Conservation (phyloP, 2,329 filamentous ascomycete genomes). For the Ampelomyces quisqualis region DNA sequence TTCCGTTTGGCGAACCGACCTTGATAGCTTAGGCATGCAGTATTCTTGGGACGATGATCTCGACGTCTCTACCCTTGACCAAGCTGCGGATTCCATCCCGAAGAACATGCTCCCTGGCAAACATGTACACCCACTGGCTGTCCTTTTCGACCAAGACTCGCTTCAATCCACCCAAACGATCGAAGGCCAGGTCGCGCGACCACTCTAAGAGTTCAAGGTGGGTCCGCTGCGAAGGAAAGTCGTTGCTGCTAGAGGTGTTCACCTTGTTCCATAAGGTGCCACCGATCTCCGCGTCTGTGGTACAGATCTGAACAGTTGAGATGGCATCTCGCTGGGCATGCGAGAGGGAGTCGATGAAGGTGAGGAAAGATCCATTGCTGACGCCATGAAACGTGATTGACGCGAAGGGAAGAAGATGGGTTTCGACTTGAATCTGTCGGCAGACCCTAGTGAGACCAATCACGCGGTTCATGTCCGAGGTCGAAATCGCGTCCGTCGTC, state of each 20-base stretch:
- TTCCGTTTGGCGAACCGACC: not conserved
- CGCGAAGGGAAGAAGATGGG: not conserved
- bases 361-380: conserved; percentile 1
- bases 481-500: not conserved
- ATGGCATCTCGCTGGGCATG: not conserved
- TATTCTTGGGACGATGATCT: not conserved
- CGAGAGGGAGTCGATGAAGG: not conserved
- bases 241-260: not conserved
- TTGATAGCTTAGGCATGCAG: not conserved
- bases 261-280: not conserved
- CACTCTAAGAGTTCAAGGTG: conserved; percentile 1
- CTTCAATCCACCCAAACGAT: not conserved
- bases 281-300: not conserved
- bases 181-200: not conserved
- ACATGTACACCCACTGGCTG: not conserved
- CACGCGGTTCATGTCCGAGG: not conserved
- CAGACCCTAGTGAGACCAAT: not conserved
- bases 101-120: not conserved
- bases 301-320: not conserved
- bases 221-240: not conserved
- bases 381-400: not conserved
- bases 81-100: not conserved
- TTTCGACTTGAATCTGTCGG: not conserved
- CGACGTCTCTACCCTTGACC: not conserved
- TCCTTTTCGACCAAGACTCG: conserved; percentile 1